Conservation (phyloP, 192 early-diverging fungal genomes). For the Blastocladiella britannica region DNA sequence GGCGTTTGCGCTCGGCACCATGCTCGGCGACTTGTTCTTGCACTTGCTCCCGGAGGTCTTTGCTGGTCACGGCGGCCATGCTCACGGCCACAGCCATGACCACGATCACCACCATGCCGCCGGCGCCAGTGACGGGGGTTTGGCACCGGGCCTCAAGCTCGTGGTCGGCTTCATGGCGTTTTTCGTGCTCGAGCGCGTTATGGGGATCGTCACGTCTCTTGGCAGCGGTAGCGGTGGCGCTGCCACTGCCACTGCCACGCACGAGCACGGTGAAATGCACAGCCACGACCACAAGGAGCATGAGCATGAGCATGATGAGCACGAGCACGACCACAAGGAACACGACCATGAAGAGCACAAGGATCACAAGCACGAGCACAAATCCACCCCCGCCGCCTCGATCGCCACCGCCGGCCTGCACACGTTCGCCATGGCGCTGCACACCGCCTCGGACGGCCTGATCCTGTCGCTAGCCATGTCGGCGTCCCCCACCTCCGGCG, state of each 20-base stretch:
- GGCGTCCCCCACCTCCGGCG: conserved; percentile 55
- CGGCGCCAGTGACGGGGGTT: neutral
- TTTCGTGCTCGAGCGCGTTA: neutral
- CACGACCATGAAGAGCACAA: conserved; percentile 17
- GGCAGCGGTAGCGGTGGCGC: too few species aligned
- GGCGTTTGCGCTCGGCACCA: neutral
- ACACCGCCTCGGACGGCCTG: conserved; percentile 71
- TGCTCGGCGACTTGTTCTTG: neutral
- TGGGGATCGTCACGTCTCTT: neutral
- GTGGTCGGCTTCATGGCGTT: neutral
- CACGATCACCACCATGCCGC: neutral
- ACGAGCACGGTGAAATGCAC: conserved; percentile 22
- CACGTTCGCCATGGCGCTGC: conserved; percentile 59
- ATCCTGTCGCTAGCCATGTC: conserved; percentile 70
- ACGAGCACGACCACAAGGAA: conserved; percentile 7
- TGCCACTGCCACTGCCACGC: neutral
- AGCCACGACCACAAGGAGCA: conserved; percentile 28
- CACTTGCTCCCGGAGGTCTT: neutral
- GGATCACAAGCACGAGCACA: neutral
- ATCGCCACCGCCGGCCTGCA: conserved; percentile 58
- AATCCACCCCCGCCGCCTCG: conserved; percentile 21
- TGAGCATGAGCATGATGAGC: conserved; percentile 15
- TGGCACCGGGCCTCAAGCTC: neutral
- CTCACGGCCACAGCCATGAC: neutral
- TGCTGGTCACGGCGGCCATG: neutral